Base-by-base conservation (phyloP, 1,284 basidiomycete genomes). In the Pseudozyma thailandica region DNA sequence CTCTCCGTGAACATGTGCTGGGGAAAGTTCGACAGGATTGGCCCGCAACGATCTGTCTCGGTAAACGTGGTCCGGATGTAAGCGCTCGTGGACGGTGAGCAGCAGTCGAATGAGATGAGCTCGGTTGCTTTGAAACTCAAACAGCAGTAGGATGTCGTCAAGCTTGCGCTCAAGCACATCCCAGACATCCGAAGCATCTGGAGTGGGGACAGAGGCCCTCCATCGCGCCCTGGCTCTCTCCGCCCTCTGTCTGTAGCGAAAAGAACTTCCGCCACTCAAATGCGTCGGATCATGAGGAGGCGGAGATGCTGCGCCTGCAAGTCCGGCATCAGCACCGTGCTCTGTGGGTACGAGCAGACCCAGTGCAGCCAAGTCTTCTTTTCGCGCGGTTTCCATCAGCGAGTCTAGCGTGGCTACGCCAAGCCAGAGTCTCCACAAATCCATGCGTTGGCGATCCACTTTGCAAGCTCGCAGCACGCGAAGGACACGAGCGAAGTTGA, bases 391-490 rank as follows among this genome's bases (percentile, higher is more conserved):
- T 13, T 68, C 64, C 59, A 63, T 47, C 23, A 68, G 31, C 23
- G 37, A 33, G 6, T 72, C 70, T 35, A 72, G 64, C 48, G 70
- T 56, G 25, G 50, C 39, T 3, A 70, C 56, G 39, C 75, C 77
- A 4, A 82, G 71, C 80, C 80, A 82, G 23, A 77, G 51, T 43
- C 59, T 68, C 80, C 80, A 82, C n/a, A 82, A 47, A 42, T 74
- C 64, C 43, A 82, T 48, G 10, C 71, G 65, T 43, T 81, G 74
- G 7, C 80, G 62, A 45, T 82, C 79, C 23, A 79, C 23, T 52
- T 73, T 72, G 62, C 80, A 81, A 2, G 75, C 74, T 13, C 60
- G 57, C 45, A 81, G 51, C 27, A 75, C 73, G 12, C 74, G 62
- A n/a, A 71, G 38, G 20, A 75, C 72, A 16, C 74, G 64, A 10